phyloP scores from a whole-genome alignment of 257 asterid species.

The Jaltomata sinuosa region DNA sequence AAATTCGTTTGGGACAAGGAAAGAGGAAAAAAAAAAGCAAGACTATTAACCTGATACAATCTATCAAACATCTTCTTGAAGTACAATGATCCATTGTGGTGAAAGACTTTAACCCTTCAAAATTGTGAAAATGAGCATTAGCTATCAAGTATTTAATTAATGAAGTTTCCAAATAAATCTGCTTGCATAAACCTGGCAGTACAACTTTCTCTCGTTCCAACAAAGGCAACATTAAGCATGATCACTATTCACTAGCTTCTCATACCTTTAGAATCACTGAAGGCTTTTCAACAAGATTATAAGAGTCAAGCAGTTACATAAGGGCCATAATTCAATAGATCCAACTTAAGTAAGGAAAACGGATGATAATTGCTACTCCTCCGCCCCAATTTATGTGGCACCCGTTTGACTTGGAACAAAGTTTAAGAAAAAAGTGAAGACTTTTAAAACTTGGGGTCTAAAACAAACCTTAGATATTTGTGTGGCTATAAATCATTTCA shows the following conservation, averaged over 20 bases:
- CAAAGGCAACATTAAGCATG: not conserved
- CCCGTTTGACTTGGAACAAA: too few species aligned
- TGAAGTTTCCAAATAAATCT: not conserved
- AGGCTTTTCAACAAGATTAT: not conserved
- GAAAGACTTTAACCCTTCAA: conserved; percentile 84
- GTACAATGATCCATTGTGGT: conserved; percentile 68
- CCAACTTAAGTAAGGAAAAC: not conserved
- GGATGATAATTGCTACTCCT: not conserved
- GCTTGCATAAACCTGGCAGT: not conserved
- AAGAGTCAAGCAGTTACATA: not conserved
- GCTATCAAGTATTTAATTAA: not conserved
- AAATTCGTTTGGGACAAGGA: not conserved
- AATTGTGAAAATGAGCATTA: not conserved
- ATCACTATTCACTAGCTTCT: not conserved
- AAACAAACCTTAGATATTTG: too few species aligned
- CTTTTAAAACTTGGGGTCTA: too few species aligned
- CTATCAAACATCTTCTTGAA: conserved; percentile 87
- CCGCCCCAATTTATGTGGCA: too few species aligned
- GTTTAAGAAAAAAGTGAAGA: too few species aligned
- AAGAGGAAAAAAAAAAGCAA: conserved; percentile 13
- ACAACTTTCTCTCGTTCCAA: not conserved
- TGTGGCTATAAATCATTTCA: too few species aligned
- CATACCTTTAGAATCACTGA: not conserved
- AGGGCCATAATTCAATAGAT: not conserved
- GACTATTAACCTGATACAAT: conserved; percentile 69